Conservation (phyloP, 805 yeast genomes). For the Cyberlindnera samutprakarnensis region DNA sequence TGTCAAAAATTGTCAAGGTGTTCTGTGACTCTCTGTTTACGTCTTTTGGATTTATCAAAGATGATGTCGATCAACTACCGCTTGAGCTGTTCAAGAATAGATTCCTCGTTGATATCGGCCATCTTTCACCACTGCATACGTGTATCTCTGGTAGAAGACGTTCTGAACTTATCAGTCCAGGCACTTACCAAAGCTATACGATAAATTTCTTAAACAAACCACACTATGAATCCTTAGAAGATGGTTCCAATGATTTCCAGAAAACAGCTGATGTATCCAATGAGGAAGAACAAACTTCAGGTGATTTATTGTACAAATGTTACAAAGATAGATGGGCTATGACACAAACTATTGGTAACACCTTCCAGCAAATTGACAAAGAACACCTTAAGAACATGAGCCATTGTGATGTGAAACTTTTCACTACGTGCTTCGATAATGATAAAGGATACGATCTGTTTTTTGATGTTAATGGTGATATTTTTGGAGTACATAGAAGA, state of each 20-base stretch:
- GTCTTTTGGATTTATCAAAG: slow-evolving; percentile 61
- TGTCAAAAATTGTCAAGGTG: slow-evolving; percentile 58
- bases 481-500: slow-evolving; percentile 24
- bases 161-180: slow-evolving; percentile 9
- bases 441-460: slow-evolving; percentile 30
- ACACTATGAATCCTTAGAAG: slow-evolving; percentile 6
- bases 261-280: slow-evolving; percentile 6
- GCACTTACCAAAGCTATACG: slow-evolving; percentile 5
- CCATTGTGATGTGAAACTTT: neutral
- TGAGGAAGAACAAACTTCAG: neutral
- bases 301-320: slow-evolving; percentile 14
- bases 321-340: slow-evolving; percentile 19
- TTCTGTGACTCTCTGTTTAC: slow-evolving; percentile 57
- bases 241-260: slow-evolving; percentile 9
- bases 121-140: slow-evolving; percentile 36
- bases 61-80: slow-evolving; percentile 54
- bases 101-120: slow-evolving; percentile 44
- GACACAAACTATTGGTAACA: slow-evolving; percentile 9
- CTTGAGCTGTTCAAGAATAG: slow-evolving; percentile 40
- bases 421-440: neutral
- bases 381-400: neutral
- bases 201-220: slow-evolving; percentile 16
- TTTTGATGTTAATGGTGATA: slow-evolving; percentile 23
- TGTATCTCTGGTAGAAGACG: slow-evolving; percentile 13
- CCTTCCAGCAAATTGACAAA: slow-evolving; percentile 5